Conservation (phyloP, 176 grass and related monocot species). For the Eragrostis curvula region DNA sequence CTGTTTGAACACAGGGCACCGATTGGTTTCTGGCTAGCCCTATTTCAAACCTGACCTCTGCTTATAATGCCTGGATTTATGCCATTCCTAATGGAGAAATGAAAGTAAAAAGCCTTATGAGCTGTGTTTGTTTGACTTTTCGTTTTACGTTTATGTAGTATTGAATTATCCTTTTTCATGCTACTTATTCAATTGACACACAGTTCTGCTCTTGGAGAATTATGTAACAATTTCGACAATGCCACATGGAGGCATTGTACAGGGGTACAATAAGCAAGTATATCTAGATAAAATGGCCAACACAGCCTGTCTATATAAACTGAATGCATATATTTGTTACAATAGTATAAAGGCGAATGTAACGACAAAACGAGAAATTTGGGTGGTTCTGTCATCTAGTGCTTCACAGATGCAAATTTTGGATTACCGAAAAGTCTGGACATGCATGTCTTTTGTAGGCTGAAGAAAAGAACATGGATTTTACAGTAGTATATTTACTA, state of each 20-base stretch:
- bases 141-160: too few relatives aligned
- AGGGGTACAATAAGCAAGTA: not conserved
- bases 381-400: not conserved
- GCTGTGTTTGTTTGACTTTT: too few relatives aligned
- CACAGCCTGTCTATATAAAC: not conserved
- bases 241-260: not conserved
- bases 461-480: constrained; percentile 15
- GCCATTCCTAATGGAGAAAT: not conserved
- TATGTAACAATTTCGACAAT: not conserved
- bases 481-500: not conserved
- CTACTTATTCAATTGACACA: not conserved
- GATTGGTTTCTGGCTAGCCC: not conserved
- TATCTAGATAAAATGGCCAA: constrained; percentile 9
- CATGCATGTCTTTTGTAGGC: not conserved
- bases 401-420: constrained; percentile 17
- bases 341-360: not conserved
- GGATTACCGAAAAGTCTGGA: constrained; percentile 1
- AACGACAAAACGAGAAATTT: not conserved
- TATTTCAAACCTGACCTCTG: not conserved
- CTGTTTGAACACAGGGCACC: not conserved
- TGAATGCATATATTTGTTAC: not conserved
- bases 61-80: not conserved
- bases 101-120: not conserved
- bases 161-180: too few relatives aligned
- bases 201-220: not conserved